Conservation (phyloP, 345 rosid species). For the Camelina laxa region DNA sequence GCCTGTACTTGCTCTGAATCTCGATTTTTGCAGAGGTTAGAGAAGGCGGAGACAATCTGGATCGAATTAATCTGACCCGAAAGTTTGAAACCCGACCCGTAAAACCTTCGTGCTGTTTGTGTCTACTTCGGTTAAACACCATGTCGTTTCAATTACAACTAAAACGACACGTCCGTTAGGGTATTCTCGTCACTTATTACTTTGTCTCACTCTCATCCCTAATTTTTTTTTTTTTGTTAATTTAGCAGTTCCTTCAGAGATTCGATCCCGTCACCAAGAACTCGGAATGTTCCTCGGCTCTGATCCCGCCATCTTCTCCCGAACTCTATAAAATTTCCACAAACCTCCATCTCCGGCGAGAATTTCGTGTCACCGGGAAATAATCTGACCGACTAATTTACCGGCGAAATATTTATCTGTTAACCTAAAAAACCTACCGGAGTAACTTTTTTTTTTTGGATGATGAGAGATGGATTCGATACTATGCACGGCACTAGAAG, state of each 20-base stretch:
- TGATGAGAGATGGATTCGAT: conserved; percentile 56
- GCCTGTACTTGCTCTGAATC: conserved; percentile 29
- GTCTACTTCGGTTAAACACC: neutral
- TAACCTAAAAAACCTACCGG: conserved; percentile 32
- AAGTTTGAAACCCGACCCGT: conserved; percentile 19
- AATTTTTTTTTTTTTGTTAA: neutral
- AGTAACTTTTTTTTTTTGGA: neutral
- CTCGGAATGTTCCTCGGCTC: conserved; percentile 10
- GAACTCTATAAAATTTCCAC: conserved; percentile 1
- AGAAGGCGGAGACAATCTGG: conserved; percentile 24
- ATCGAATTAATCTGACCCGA: conserved; percentile 27
- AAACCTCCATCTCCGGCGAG: conserved; percentile 4
- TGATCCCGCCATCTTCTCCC: conserved; percentile 31
- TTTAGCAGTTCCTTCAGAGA: conserved; percentile 6
- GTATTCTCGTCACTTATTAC: neutral
- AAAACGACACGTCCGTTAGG: conserved; percentile 5
- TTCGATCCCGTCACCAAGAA: conserved; percentile 44
- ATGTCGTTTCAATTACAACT: neutral
- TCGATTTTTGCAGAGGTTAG: conserved; percentile 32
- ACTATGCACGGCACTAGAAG: conserved; percentile 64
- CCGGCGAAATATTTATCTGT: neutral
- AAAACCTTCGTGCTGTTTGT: neutral
- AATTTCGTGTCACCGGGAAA: neutral
- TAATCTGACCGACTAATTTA: neutral
- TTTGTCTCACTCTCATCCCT: neutral